A percentile compares a stretch with the other conserved stretches of the same genome.
Conservation (phyloP, 306 rosid genomes). For the Cyamopsis tetragonoloba region DNA sequence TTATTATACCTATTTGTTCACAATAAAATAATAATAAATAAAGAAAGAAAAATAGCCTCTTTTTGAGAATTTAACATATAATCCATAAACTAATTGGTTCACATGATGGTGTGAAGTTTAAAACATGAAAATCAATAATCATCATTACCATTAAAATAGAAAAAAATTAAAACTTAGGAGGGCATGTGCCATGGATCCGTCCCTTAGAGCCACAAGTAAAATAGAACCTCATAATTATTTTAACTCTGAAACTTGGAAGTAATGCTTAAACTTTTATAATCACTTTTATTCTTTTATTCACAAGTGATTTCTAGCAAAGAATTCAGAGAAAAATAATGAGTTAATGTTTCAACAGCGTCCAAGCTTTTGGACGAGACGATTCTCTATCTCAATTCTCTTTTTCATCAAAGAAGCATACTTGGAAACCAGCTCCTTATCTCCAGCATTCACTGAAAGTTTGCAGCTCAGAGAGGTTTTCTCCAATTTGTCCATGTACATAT, state of each 20-base stretch:
- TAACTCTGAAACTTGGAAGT: neutral
- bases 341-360: constrained; percentile 51
- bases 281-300: constrained; percentile 16
- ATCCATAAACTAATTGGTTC: no score
- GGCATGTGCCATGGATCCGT: neutral
- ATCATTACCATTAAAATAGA: neutral
- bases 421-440: constrained; percentile 47
- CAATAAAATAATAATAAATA: no score
- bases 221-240: neutral
- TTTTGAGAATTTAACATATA: no score
- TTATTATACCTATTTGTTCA: no score
- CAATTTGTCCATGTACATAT: constrained; percentile 59
- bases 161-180: neutral
- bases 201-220: neutral
- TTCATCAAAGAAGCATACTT: constrained; percentile 58
- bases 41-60: no score
- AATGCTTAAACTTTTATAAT: neutral
- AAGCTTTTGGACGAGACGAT: constrained; percentile 58
- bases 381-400: constrained; percentile 87
- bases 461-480: constrained; percentile 66
- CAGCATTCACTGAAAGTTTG: constrained; percentile 64
- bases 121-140: neutral
- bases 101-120: neutral
- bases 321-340: neutral
- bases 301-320: neutral